These are phyloP conservation scores for Bryoglossum gracile DNA, from an alignment of 495 filamentous ascomycete species.

Conservation along the genomic window DNA sequence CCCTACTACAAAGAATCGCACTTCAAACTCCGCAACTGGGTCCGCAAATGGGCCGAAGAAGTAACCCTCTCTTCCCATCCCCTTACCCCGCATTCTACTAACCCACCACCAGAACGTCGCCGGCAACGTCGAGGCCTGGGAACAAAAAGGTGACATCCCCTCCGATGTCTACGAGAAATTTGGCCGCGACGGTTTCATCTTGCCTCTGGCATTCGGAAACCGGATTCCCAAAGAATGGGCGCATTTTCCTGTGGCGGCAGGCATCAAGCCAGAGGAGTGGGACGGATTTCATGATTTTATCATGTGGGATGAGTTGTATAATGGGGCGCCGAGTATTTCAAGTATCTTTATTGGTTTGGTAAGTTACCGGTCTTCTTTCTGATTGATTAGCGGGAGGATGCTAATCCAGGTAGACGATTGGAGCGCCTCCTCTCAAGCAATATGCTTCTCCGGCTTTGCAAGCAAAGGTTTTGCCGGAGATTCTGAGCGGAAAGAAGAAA, in stretches of 20 bases:
- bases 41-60: constrained; percentile 14
- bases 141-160: constrained; percentile 7
- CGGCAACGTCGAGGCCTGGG: constrained; percentile 14
- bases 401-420: constrained; percentile 4
- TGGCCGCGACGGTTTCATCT: constrained; percentile 8
- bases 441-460: constrained; percentile 13
- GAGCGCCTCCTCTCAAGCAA: constrained; percentile 14
- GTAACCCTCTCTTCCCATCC: not conserved
- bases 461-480: constrained; percentile 57
- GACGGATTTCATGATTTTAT: constrained; percentile 22
- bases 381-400: not conserved
- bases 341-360: constrained; percentile 17
- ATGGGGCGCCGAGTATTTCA: constrained; percentile 10
- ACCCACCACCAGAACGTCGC: constrained; percentile 11
- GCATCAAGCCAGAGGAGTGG: constrained; percentile 10
- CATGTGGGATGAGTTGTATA: constrained; percentile 17
- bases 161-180: constrained; percentile 12
- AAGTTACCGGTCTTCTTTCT: no score
- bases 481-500: constrained; percentile 84
- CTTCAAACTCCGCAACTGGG: constrained; percentile 9
- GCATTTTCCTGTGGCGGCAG: constrained; percentile 6
- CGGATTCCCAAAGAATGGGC: constrained; percentile 13
- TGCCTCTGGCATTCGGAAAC: constrained; percentile 12
- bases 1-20: constrained; percentile 18
- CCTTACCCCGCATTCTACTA: not conserved